Evolutionary conservation across 2,329 filamentous ascomycete species (phyloP).

Genomic region (Cordyceps farinosa): DNA sequence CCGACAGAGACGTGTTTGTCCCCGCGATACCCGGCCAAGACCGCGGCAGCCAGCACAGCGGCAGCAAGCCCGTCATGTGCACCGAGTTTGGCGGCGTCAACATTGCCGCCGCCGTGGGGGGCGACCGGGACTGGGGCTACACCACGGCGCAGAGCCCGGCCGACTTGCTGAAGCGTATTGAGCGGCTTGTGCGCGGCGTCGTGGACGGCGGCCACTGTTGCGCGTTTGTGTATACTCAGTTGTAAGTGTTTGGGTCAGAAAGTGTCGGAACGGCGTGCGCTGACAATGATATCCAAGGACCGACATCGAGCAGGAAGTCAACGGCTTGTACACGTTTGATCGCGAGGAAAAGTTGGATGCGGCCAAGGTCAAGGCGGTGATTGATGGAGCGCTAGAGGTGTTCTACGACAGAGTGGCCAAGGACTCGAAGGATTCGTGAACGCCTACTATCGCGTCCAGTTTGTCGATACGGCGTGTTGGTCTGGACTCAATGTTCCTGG

Average conservation of each 20-base stretch:
- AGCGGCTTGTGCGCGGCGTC: slow-evolving; percentile 56
- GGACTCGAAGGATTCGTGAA: not conserved
- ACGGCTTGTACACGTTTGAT: slow-evolving; percentile 62
- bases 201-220: slow-evolving; percentile 54
- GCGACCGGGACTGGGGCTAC: slow-evolving; percentile 60
- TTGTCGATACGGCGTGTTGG: too few species aligned
- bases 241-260: slow-evolving; percentile 40
- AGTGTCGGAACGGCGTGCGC: too few species aligned
- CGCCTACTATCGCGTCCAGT: too few species aligned
- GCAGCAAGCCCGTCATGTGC: slow-evolving; percentile 59
- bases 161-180: slow-evolving; percentile 56
- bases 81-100: slow-evolving; percentile 68
- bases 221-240: slow-evolving; percentile 64
- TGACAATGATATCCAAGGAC: slow-evolving; percentile 30
- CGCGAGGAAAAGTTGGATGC: slow-evolving; percentile 59
- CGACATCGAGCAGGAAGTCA: slow-evolving; percentile 66
- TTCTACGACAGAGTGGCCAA: slow-evolving; percentile 37
- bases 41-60: slow-evolving; percentile 47
- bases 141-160: slow-evolving; percentile 59
- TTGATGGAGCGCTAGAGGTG: slow-evolving; percentile 47
- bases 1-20: slow-evolving; percentile 53
- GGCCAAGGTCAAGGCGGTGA: slow-evolving; percentile 52
- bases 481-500: too few species aligned
- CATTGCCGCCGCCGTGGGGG: slow-evolving; percentile 41
- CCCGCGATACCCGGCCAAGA: slow-evolving; percentile 40